Evolutionary conservation across 139 green algal species (phyloP).

Genomic region (Chlamydomonas sphaeroides): DNA sequence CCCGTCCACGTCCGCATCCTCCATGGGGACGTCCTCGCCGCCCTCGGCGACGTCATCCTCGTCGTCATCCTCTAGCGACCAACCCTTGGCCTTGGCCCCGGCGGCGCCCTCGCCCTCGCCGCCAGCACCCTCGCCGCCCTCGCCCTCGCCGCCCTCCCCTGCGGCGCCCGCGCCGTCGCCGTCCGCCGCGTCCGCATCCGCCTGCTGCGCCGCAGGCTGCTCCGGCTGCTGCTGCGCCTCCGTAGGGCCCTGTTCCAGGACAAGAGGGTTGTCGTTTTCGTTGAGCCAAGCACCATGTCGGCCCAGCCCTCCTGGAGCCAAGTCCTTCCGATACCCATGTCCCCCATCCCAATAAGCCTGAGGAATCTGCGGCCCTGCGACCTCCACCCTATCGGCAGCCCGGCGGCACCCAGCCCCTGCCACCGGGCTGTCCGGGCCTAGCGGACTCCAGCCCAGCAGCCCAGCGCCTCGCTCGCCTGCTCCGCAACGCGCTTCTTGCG

Average conservation of each 20-base stretch:
- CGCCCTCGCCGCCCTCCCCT: neutral
- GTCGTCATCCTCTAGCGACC: slow-evolving; percentile 77
- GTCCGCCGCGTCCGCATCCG: no score
- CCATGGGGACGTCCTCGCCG: neutral
- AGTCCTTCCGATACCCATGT: no score
- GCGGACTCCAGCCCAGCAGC: no score
- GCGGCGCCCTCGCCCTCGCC: neutral
- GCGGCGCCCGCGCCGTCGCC: neutral
- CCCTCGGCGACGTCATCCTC: slow-evolving; percentile 61
- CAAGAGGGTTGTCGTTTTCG: no score
- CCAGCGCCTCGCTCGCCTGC: no score
- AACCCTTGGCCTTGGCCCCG: slow-evolving; percentile 53
- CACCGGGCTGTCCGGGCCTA: neutral
- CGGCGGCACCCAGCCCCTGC: neutral
- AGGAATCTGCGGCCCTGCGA: no score
- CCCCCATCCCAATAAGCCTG: no score
- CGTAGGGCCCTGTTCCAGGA: neutral
- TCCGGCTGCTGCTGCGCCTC: neutral
- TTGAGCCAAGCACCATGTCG: no score
- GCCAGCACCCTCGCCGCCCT: neutral
- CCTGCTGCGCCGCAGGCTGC: neutral
- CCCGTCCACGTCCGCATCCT: neutral
- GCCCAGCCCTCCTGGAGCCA: no score
- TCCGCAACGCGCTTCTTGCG: slow-evolving; percentile 55
- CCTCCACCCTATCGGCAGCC: no score